phyloP scores from a whole-genome alignment of 129 eudicot genomes.

The Pseudognaphalium luteoalbum region DNA sequence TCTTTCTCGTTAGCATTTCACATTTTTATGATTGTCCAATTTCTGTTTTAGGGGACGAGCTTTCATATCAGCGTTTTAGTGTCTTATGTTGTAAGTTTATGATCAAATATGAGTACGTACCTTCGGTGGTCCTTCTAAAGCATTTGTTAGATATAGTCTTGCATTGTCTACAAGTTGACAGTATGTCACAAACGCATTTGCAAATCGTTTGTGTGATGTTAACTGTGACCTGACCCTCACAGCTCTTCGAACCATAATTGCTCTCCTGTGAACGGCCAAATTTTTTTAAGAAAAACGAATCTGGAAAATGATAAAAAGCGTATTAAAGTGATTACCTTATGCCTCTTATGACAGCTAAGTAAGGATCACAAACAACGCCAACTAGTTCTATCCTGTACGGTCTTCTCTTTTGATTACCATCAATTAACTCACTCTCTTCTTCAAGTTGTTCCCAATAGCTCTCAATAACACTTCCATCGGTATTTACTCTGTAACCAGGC shows the following conservation, averaged over 20 bases:
- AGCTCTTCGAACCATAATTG: conserved; percentile 90
- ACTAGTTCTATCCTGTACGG: conserved; percentile 23
- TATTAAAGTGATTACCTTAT: conserved; percentile 53
- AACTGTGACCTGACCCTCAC: conserved; percentile 93
- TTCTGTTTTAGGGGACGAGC: no score
- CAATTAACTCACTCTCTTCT: conserved; percentile 54
- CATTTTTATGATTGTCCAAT: no score
- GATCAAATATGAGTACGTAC: conserved; percentile 30
- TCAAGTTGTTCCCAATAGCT: conserved; percentile 88
- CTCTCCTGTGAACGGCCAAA: conserved; percentile 55
- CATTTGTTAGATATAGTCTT: conserved; percentile 78
- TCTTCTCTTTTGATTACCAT: conserved; percentile 56
- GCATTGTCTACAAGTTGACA: conserved; percentile 94
- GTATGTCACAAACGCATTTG: conserved; percentile 77
- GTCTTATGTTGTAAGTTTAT: no score
- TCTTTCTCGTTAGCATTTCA: conserved; percentile 20
- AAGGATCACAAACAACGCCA: conserved; percentile 87
- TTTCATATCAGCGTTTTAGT: no score
- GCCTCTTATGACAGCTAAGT: conserved; percentile 94
- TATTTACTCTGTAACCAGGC: conserved; percentile 63
- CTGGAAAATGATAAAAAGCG: no score
- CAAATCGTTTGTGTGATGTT: conserved; percentile 96
- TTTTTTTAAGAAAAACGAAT: background rate
- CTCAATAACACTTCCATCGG: conserved; percentile 67
- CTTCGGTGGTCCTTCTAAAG: conserved; percentile 96